phyloP scores from a whole-genome alignment of 345 rosid genomes.

The Schrenkiella parvula region DNA sequence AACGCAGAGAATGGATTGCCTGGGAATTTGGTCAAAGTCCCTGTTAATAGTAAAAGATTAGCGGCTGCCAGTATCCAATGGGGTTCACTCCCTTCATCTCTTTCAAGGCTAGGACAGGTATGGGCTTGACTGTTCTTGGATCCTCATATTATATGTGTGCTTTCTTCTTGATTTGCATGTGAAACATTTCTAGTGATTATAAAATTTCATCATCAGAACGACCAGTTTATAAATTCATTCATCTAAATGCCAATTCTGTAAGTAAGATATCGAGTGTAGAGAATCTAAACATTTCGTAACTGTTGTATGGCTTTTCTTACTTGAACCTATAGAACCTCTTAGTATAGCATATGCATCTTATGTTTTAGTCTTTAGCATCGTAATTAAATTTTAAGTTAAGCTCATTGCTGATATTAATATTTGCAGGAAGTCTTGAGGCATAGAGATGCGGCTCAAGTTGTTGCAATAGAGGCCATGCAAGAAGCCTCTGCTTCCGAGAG shows the following conservation, averaged over 20 bases:
- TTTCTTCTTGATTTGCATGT: neutral
- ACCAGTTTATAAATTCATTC: neutral
- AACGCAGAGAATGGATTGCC: constrained; percentile 61
- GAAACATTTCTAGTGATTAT: neutral
- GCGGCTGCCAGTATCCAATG: constrained; percentile 69
- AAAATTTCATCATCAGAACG: neutral
- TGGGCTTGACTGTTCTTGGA: constrained; percentile 8
- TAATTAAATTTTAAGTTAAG: neutral
- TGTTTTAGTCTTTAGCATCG: constrained; percentile 9
- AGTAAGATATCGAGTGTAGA: neutral
- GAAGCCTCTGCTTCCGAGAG: constrained; percentile 96
- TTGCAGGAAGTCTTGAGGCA: constrained; percentile 78
- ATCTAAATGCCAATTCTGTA: neutral
- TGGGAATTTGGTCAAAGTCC: constrained; percentile 69
- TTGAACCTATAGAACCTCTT: neutral
- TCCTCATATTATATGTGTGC: constrained; percentile 11
- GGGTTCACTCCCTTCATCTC: constrained; percentile 75
- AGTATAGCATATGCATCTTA: neutral
- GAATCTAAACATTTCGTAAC: neutral
- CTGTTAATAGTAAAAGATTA: constrained; percentile 59
- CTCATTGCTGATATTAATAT: neutral
- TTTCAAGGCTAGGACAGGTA: constrained; percentile 93
- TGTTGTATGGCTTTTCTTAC: neutral
- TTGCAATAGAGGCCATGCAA: constrained; percentile 83
- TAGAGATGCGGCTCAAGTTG: constrained; percentile 85